These are phyloP conservation scores for Eucalyptus tenuipes DNA, from an alignment of 345 rosid genomes.

Conservation along the genomic window DNA sequence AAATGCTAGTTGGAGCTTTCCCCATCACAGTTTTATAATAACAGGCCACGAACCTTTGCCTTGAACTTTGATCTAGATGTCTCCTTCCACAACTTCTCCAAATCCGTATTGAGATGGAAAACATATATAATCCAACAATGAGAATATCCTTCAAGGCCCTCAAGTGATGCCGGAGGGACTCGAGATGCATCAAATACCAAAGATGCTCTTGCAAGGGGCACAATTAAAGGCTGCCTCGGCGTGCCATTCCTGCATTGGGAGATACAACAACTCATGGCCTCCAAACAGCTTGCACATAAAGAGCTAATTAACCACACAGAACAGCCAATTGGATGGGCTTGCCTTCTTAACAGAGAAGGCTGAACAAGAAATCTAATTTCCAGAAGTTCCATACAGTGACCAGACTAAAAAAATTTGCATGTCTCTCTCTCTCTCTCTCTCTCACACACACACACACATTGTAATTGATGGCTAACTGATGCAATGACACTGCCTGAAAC, in stretches of 20 bases:
- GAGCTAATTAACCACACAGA: neutral
- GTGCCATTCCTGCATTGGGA: constrained; percentile 58
- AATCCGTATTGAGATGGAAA: constrained; percentile 86
- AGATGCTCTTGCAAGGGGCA: constrained; percentile 77
- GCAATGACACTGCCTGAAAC: neutral
- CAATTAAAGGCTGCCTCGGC: constrained; percentile 85
- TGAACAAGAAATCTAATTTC: neutral
- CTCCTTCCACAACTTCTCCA: constrained; percentile 87
- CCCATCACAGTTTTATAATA: neutral
- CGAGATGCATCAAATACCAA: constrained; percentile 51
- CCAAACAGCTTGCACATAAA: neutral
- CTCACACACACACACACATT: neutral
- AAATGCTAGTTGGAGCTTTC: neutral
- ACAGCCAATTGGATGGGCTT: neutral
- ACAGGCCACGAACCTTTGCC: constrained; percentile 46
- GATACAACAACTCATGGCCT: neutral
- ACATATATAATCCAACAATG: constrained; percentile 92
- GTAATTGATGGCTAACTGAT: neutral
- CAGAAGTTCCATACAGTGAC: neutral
- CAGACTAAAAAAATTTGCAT: neutral
- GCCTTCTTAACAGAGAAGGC: neutral
- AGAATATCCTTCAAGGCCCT: constrained; percentile 78
- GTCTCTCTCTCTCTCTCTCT: neutral
- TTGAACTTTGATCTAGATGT: constrained; percentile 84
- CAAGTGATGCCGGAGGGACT: constrained; percentile 94